These are phyloP conservation scores for Apodospora peruviana DNA, from an alignment of 495 filamentous ascomycete species.

Conservation along the genomic window DNA sequence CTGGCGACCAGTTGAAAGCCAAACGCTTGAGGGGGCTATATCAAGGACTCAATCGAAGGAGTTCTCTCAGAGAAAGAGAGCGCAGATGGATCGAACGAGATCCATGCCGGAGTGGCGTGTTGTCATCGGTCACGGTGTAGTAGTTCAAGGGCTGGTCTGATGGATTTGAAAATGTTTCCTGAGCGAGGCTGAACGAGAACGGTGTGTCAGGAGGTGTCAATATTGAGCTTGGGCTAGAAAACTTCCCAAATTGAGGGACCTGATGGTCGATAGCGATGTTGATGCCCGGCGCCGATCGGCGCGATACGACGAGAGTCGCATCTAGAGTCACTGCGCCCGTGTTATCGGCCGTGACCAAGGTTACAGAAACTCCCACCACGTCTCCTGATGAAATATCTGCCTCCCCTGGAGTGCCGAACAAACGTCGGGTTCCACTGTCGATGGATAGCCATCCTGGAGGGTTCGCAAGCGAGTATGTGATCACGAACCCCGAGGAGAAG, in stretches of 20 bases:
- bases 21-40: constrained; percentile 65
- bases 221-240: constrained; percentile 34
- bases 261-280: constrained; percentile 32
- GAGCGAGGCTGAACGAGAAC: constrained; percentile 33
- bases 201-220: constrained; percentile 28
- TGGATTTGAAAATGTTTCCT: constrained; percentile 32
- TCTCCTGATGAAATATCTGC: constrained; percentile 49
- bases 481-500: constrained; percentile 49
- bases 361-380: constrained; percentile 42
- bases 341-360: constrained; percentile 56
- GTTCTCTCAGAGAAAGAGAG: constrained; percentile 72
- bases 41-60: constrained; percentile 55
- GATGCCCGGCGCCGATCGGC: constrained; percentile 33
- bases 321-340: constrained; percentile 51
- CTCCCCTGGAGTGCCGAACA: constrained; percentile 59
- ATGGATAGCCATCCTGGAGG: constrained; percentile 66
- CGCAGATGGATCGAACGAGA: constrained; percentile 59
- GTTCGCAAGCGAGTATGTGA: constrained; percentile 57
- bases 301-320: constrained; percentile 58
- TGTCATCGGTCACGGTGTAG: constrained; percentile 70
- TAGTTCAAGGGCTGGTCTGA: constrained; percentile 42
- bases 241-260: constrained; percentile 33
- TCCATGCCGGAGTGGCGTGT: constrained; percentile 87
- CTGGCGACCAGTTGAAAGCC: constrained; percentile 71
- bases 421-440: constrained; percentile 52